phyloP scores from a whole-genome alignment of 345 rosid species.

The Dovyalis caffra region DNA sequence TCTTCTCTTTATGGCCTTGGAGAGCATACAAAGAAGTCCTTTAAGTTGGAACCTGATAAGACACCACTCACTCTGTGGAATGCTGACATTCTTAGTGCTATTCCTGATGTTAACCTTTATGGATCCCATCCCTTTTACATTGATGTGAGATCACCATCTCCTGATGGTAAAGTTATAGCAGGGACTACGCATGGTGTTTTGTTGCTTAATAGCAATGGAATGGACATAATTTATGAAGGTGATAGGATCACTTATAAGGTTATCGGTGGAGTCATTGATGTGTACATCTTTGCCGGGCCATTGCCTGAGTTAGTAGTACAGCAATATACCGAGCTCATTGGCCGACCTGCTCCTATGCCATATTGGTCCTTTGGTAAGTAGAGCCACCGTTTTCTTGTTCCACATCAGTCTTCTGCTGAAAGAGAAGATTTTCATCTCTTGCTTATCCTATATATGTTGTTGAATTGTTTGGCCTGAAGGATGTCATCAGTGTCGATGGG shows the following conservation, averaged over 20 bases:
- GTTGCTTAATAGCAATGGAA: not conserved
- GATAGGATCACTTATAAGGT: not conserved
- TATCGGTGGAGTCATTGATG: not conserved
- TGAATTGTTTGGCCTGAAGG: not conserved
- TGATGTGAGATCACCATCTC: conserved; percentile 45
- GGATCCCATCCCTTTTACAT: conserved; percentile 82
- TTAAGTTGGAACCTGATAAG: conserved; percentile 38
- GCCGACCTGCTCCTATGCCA: conserved; percentile 2
- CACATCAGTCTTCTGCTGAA: no score
- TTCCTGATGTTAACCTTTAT: conserved; percentile 52
- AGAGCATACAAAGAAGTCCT: conserved; percentile 60
- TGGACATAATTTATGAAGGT: not conserved
- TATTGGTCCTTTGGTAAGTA: not conserved
- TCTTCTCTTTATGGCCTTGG: conserved; percentile 69
- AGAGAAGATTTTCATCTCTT: no score
- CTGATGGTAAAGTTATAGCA: conserved; percentile 18
- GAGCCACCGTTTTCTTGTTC: no score
- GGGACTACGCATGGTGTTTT: not conserved
- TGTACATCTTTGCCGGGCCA: not conserved
- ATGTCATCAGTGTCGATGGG: conserved; percentile 14
- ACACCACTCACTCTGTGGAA: conserved; percentile 55
- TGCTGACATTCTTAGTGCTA: conserved; percentile 39
- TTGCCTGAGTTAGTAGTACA: not conserved
- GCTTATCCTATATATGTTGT: no score
- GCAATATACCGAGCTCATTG: not conserved